Conservation (phyloP, 768 basidiomycete species). For the Podaxis sp. region DNA sequence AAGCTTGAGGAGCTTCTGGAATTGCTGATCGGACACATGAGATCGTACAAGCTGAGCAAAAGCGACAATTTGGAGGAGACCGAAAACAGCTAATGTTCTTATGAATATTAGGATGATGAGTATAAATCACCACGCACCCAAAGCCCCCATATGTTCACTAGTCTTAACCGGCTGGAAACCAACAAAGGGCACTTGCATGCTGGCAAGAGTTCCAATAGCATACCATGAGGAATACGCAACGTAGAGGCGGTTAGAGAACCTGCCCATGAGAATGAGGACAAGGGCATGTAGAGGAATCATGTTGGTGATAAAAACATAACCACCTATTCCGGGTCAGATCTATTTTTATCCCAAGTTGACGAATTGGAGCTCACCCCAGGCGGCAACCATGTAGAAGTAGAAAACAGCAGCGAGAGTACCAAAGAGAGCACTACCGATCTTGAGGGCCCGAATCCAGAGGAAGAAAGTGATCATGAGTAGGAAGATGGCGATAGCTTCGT, state of each 20-base stretch:
- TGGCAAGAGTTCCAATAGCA: slow-evolving; percentile 92
- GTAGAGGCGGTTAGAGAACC: slow-evolving; percentile 90
- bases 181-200: slow-evolving; percentile 99
- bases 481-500: slow-evolving; percentile 99
- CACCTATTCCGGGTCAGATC: slow-evolving; percentile 49
- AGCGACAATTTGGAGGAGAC: slow-evolving; percentile 92
- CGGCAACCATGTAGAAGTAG: slow-evolving; percentile 99
- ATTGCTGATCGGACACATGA: slow-evolving; percentile 90
- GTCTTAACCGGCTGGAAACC: slow-evolving; percentile 98
- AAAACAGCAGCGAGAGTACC: slow-evolving; percentile 91
- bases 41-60: slow-evolving; percentile 88
- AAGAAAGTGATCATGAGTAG: slow-evolving; percentile 99
- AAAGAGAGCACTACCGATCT: slow-evolving; percentile 89
- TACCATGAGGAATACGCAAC: slow-evolving; percentile 98
- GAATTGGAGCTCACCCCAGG: slow-evolving; percentile 74
- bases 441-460: slow-evolving; percentile 95
- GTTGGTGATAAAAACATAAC: slow-evolving; percentile 99
- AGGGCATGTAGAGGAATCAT: slow-evolving; percentile 98
- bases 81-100: slow-evolving; percentile 74
- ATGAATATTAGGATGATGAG: slow-evolving; percentile 14
- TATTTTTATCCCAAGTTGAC: slow-evolving; percentile 6
- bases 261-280: slow-evolving; percentile 94
- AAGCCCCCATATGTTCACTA: slow-evolving; percentile 97
- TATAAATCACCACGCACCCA: slow-evolving; percentile 54
- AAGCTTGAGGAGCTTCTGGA: slow-evolving; percentile 75